A percentile compares a stretch with the other conserved stretches of the same genome.
Evolutionary conservation across 192 early-diverging fungal genomes (phyloP).

Genomic region (Oehlia diaphana): DNA sequence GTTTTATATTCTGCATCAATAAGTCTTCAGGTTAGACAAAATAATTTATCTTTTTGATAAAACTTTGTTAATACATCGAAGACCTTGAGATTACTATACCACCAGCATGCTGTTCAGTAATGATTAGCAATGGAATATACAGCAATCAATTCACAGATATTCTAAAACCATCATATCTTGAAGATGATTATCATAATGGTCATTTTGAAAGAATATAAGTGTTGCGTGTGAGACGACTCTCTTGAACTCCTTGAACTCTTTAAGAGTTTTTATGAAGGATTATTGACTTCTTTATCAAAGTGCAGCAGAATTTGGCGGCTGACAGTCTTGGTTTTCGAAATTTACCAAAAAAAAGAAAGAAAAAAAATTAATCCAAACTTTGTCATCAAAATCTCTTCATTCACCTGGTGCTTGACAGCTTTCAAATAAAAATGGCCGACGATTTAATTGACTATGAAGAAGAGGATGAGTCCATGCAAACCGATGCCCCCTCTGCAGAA

Average conservation of each 20-base stretch:
- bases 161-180: not conserved
- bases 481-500: conserved; percentile 45
- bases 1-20: not conserved
- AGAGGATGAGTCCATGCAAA: conserved; percentile 78
- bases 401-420: conserved; percentile 4
- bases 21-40: not conserved
- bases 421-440: conserved; percentile 53
- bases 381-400: conserved; percentile 24
- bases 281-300: not conserved
- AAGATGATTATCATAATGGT: not conserved
- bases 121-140: not conserved
- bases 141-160: not conserved
- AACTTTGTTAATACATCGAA: not conserved
- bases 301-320: conserved; percentile 13
- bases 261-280: not conserved
- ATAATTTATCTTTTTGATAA: not conserved
- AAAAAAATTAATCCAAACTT: not conserved
- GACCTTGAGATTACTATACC: not conserved
- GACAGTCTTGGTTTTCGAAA: not conserved
- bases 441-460: conserved; percentile 98
- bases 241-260: not conserved
- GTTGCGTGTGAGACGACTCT: not conserved
- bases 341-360: not conserved
- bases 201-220: not conserved
- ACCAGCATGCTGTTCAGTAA: not conserved